Evolutionary conservation across 192 early-diverging fungal species (phyloP).

Genomic region (Backusella liffmaniae): DNA sequence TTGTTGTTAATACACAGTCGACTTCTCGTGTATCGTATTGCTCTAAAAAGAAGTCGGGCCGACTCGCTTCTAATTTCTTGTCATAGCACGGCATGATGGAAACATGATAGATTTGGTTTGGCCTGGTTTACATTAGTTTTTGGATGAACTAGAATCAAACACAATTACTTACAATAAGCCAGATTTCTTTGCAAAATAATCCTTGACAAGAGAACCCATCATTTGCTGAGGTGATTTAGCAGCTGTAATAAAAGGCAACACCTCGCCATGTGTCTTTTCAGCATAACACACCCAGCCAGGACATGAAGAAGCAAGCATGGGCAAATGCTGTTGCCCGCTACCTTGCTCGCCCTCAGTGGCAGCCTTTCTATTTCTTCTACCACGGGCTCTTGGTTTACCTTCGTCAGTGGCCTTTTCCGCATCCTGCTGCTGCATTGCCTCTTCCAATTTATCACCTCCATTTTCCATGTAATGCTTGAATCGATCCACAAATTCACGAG

Average conservation of each 20-base stretch:
- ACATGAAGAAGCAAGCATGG: conserved; percentile 65
- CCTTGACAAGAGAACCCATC: conserved; percentile 93
- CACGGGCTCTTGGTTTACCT: conserved; percentile 24
- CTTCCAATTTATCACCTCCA: conserved; percentile 22
- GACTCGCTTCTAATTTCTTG: conserved; percentile 97
- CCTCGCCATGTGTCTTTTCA: conserved; percentile 93
- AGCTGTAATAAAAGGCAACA: conserved; percentile 85
- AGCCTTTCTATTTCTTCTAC: conserved; percentile 20
- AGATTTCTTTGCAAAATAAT: conserved; percentile 68
- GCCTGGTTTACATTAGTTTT: conserved; percentile 20
- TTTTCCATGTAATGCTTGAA: conserved; percentile 48
- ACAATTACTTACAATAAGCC: conserved; percentile 39
- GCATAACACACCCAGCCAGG: conserved; percentile 99
- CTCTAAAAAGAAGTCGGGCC: conserved; percentile 87
- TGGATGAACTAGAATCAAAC: neutral
- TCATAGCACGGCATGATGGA: conserved; percentile 98
- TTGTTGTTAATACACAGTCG: conserved; percentile 94
- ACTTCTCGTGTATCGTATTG: conserved; percentile 85
- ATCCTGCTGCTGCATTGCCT: conserved; percentile 36
- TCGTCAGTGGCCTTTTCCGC: conserved; percentile 10
- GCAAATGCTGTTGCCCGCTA: conserved; percentile 34
- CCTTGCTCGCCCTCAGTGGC: conserved; percentile 31
- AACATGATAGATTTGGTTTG: conserved; percentile 89
- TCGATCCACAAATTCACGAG: conserved; percentile 85
- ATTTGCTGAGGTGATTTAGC: conserved; percentile 97